Percentiles rank a stretch among this genome's conserved stretches.
Evolutionary conservation across 1,139 yeast species (phyloP).

Genomic region (Yamadazyma aaseri): DNA sequence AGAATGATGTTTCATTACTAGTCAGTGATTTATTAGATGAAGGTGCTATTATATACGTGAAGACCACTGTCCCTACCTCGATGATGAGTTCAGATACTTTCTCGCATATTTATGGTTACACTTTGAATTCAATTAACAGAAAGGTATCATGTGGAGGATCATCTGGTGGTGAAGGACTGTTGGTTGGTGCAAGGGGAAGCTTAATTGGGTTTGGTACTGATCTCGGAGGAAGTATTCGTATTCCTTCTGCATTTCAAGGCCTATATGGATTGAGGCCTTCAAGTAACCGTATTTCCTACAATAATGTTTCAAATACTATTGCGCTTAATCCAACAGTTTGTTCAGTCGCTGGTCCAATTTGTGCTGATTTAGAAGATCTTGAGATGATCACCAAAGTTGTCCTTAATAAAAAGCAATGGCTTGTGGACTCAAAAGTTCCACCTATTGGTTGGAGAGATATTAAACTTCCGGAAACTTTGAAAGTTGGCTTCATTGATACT

Average conservation of each 20-base stretch:
- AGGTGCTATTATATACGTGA: constrained; percentile 4
- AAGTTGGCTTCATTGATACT: constrained; percentile 7
- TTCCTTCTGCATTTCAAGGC: constrained; percentile 20
- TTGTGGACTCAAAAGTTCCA: constrained; percentile 17
- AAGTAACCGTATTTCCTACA: constrained; percentile 12
- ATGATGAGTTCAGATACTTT: constrained; percentile 28
- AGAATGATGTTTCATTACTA: constrained; percentile 10
- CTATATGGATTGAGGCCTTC: constrained; percentile 9
- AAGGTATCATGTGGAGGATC: constrained; percentile 33
- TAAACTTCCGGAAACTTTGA: constrained; percentile 6
- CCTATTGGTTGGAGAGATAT: constrained; percentile 16
- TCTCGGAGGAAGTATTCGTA: constrained; percentile 58
- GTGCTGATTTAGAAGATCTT: constrained; percentile 27
- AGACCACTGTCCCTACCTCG: constrained; percentile 3
- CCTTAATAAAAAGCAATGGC: constrained; percentile 18
- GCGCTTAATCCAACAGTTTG: constrained; percentile 17
- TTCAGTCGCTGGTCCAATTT: constrained; percentile 33
- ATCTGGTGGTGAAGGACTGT: constrained; percentile 37
- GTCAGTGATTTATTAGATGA: constrained; percentile 21
- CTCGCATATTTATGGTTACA: constrained; percentile 30
- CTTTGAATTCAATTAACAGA: constrained; percentile 28
- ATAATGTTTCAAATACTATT: constrained; percentile 13
- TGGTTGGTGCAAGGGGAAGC: constrained; percentile 35
- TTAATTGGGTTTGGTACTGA: constrained; percentile 53
- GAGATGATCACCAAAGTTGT: constrained; percentile 20